Evolutionary conservation across 345 rosid species (phyloP), one percentile per base, ranked within the genome.

Genomic region (Eucalyptus tenuipes): DNA sequence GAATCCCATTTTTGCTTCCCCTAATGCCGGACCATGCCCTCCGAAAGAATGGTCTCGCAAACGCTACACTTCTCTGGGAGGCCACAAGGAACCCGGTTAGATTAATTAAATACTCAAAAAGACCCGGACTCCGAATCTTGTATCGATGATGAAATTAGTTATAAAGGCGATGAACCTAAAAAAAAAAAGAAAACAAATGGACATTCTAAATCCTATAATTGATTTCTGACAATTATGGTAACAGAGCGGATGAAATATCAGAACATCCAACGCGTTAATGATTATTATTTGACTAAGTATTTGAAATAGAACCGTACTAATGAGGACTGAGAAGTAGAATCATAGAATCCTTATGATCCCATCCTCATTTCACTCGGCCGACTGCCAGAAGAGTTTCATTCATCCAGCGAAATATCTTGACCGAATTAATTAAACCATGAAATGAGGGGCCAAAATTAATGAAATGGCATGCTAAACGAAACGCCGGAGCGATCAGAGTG

Each of bases 341-440:
- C 29, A 0, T 29, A 55, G 61, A 55, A 55, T 55, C 61, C 61
- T 55, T 55, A 55, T 24, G 57, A 55, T 55, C 0, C 13, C 61
- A 22, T 55, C 61, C 0, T 55, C 61, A 0, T 55, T 55, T 55
- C 13, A 24, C 29, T 0, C 61, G 1, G 13, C 61, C 5, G 13
- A 55, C 29, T 13, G 13, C 29, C 61, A 55, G 10, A 22, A 22
- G 61, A 52, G 29, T 22, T 25, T 25, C 61, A 55, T 55, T 9
- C 61, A 55, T 55, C 61, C 13, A 55, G 29, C 61, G 29, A 24
- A 55, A 1, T 33, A 64, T 40, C 47, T 10, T 4, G 29, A 75
- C 4, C 84, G 13, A 75, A 40, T 11, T 20, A 40, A 37, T 20
- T 55, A 24, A 24, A 55, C 61, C 29, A 55, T 55, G 61, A 55